Base-by-base conservation (phyloP, 352 stramenopile species). In the Phytophthora podocarpi region DNA sequence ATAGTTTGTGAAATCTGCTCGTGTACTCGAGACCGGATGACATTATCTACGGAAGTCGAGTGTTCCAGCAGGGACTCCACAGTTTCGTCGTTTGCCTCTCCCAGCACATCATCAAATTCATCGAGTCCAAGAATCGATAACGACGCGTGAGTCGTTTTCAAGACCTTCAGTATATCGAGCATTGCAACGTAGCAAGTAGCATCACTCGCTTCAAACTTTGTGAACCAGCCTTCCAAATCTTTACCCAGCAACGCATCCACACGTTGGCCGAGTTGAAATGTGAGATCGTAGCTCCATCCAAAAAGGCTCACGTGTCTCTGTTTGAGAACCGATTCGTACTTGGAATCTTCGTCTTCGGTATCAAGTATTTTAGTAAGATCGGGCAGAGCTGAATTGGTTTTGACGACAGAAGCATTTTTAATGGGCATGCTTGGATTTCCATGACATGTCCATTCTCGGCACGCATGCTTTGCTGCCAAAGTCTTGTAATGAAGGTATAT, bases 401-500 rank as follows among this genome's bases (percentile, higher is more conserved):
- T 67, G n/a, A 9, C 12, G 10, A 12, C 18, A 52, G 27, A 9
- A 34, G n/a, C 11, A 39, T 8, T 55, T 49, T 58, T 71, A 1
- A 15, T 21, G 5, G n/a, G 5, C 13, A 60, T 16, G 4, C 6
- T 40, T 23, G 9, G 3, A 11, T n/a, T 30, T 5, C 12, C 18
- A 28, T 26, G n/a, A 16, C 18, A 8, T 5, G 12, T 43, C 47
- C 47, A 39, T 31, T 45, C 36, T 59, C 57, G 41, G 43, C 40
- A 54, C n/a, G 15, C 18, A 36, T 42, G 16, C 39, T 13, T 58
- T 34, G 70, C 67, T 13, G 66, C 53, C 4, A 78, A 23, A 13
- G 56, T 74, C 43, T 92, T 96, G 58, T 76, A 77, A 50, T 90
- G 62, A 1, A 59, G 55, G 37, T 94, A 96, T 2, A 90, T 51